Evolutionary conservation across 2,329 filamentous ascomycete species (phyloP).

Genomic region (Xylaria arbuscula): DNA sequence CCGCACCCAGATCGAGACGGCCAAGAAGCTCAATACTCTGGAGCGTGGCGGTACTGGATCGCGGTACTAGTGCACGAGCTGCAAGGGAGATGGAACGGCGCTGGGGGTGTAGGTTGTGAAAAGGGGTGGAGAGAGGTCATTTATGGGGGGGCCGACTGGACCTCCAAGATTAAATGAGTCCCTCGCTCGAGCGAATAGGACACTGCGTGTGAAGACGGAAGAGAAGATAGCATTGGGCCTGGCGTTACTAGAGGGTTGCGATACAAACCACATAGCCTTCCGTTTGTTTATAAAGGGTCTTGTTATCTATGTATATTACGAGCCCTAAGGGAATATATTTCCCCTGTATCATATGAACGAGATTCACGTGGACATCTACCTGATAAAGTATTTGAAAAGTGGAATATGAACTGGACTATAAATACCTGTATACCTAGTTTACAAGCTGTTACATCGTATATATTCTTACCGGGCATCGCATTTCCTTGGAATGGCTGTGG

Average conservation of each 20-base stretch:
- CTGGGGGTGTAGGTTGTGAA: background rate
- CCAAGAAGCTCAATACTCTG: constrained; percentile 71
- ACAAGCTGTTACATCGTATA: background rate
- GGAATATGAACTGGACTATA: background rate
- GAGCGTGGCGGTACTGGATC: constrained; percentile 55
- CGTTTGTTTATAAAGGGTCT: constrained; percentile 15
- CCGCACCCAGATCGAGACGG: constrained; percentile 74
- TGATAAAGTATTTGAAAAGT: background rate
- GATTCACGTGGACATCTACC: constrained; percentile 15
- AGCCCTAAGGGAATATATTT: constrained; percentile 9
- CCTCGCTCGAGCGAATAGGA: background rate
- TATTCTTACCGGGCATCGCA: background rate
- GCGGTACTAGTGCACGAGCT: background rate
- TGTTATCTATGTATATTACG: constrained; percentile 25
- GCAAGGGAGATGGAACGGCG: background rate
- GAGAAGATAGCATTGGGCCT: constrained; percentile 27
- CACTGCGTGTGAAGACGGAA: background rate
- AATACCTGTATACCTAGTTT: background rate
- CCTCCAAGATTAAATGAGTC: background rate
- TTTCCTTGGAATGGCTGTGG: background rate
- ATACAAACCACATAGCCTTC: constrained; percentile 6
- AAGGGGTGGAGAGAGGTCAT: background rate
- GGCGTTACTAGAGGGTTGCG: constrained; percentile 35
- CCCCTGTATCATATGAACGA: constrained; percentile 34
- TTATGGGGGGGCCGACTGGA: background rate